Percentiles rank a stretch among this genome's conserved stretches.
Evolutionary conservation across 257 asterid genomes (phyloP).

Genomic region (Orobanche coerulescens): DNA sequence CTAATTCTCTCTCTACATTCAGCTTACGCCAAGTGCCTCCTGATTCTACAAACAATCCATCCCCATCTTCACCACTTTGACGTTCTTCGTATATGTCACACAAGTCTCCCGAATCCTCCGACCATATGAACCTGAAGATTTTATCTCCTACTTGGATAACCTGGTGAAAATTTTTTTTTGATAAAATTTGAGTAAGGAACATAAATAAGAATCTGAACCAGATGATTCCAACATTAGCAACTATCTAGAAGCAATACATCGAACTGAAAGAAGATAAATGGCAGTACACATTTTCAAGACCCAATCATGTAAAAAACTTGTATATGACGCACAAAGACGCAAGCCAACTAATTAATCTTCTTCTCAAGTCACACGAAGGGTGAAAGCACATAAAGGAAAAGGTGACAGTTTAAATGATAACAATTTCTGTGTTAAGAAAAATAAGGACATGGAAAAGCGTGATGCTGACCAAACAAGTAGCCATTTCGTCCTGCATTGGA

Average conservation of each 20-base stretch:
- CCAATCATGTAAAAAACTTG: not conserved
- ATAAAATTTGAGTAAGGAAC: not conserved
- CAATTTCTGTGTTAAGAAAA: not conserved
- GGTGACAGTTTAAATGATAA: not conserved
- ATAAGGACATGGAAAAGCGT: slow-evolving; percentile 2
- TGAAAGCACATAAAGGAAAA: not conserved
- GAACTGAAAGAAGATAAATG: not conserved
- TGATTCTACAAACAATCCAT: slow-evolving; percentile 80
- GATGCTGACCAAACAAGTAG: slow-evolving; percentile 9
- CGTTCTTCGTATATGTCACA: slow-evolving; percentile 95
- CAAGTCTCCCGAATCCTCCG: slow-evolving; percentile 74
- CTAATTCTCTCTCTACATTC: slow-evolving; percentile 84
- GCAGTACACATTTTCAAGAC: slow-evolving; percentile 9
- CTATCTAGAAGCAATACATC: not conserved
- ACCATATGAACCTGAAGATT: slow-evolving; percentile 85
- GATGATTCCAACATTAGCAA: slow-evolving; percentile 11
- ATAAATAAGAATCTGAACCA: not conserved
- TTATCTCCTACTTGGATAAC: slow-evolving; percentile 83
- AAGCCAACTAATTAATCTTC: not conserved
- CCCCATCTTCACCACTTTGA: slow-evolving; percentile 80
- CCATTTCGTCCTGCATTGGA: slow-evolving; percentile 2
- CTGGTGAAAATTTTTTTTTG: slow-evolving; percentile 31
- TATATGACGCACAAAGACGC: not conserved
- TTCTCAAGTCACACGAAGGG: slow-evolving; percentile 4
- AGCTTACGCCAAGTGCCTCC: slow-evolving; percentile 93